Evolutionary conservation across 2,329 filamentous ascomycete genomes (phyloP).

Genomic region (Didymella sp.): DNA sequence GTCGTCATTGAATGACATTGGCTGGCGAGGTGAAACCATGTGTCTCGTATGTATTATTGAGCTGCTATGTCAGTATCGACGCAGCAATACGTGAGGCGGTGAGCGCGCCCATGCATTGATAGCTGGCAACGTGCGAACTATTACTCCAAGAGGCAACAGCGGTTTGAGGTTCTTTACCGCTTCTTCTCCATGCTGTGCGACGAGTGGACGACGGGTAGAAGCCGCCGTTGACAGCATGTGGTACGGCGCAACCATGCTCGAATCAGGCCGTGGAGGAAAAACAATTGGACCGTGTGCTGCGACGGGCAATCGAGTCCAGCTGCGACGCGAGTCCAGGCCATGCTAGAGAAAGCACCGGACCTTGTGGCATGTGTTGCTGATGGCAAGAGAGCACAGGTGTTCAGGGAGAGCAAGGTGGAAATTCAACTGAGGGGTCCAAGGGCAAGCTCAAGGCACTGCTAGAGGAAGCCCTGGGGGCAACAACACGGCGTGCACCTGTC

Average conservation of each 20-base stretch:
- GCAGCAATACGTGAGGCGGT: constrained; percentile 32
- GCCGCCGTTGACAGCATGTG: constrained; percentile 30
- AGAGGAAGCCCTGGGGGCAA: not conserved
- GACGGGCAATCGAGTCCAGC: constrained; percentile 34
- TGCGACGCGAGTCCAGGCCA: constrained; percentile 9
- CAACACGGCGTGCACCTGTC: not conserved
- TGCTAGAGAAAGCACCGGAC: constrained; percentile 4
- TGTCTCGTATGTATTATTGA: constrained; percentile 20
- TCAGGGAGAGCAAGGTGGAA: not conserved
- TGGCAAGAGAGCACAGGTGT: not conserved
- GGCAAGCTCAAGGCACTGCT: not conserved
- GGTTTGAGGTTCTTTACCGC: constrained; percentile 41
- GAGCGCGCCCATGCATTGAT: constrained; percentile 34
- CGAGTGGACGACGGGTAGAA: constrained; percentile 22
- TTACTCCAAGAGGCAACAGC: constrained; percentile 39
- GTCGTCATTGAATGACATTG: constrained; percentile 37
- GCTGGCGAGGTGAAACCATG: constrained; percentile 21
- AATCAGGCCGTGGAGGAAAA: constrained; percentile 23
- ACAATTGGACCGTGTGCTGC: constrained; percentile 40
- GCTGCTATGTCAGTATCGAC: constrained; percentile 28
- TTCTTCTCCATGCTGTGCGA: constrained; percentile 38
- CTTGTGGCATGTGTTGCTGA: not conserved
- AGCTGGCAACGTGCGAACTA: constrained; percentile 34
- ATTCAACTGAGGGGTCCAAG: not conserved
- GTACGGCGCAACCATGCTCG: constrained; percentile 28